These are phyloP conservation scores for Trichoderma lentiforme DNA, from an alignment of 2,329 filamentous ascomycete species.

Conservation along the genomic window DNA sequence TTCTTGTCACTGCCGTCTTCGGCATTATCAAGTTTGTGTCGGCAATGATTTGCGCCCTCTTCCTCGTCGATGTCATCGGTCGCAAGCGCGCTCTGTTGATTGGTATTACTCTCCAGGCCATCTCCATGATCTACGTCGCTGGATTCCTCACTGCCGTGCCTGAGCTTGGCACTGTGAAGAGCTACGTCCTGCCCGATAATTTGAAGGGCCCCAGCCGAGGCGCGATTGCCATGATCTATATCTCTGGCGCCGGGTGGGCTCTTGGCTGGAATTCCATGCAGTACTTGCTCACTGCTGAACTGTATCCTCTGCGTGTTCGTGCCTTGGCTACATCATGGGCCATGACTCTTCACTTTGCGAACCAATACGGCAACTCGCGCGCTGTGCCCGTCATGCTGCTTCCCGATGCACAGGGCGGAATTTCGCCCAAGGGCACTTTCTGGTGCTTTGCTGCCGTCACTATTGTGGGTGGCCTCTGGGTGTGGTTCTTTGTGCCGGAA, in stretches of 20 bases:
- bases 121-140: slow-evolving; percentile 62
- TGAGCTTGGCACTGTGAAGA: slow-evolving; percentile 48
- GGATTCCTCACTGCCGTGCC: slow-evolving; percentile 62
- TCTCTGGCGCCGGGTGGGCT: slow-evolving; percentile 67
- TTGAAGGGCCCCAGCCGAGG: slow-evolving; percentile 59
- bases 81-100: slow-evolving; percentile 64
- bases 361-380: slow-evolving; percentile 74
- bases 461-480: slow-evolving; percentile 64
- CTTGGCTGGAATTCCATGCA: slow-evolving; percentile 74
- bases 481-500: slow-evolving; percentile 70
- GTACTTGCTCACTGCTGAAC: slow-evolving; percentile 73
- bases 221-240: slow-evolving; percentile 70
- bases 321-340: slow-evolving; percentile 67
- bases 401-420: slow-evolving; percentile 40
- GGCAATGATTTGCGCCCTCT: slow-evolving; percentile 67
- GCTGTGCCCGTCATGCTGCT: slow-evolving; percentile 75
- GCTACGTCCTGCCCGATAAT: slow-evolving; percentile 43
- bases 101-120: slow-evolving; percentile 58
- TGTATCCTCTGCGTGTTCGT: slow-evolving; percentile 72
- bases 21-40: slow-evolving; percentile 70
- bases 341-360: slow-evolving; percentile 77
- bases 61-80: slow-evolving; percentile 76
- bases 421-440: slow-evolving; percentile 66
- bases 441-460: slow-evolving; percentile 72
- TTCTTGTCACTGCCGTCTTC: slow-evolving; percentile 72